These are phyloP conservation scores for Kalmanozyma brasiliensis DNA, from an alignment of 1,284 basidiomycete genomes.

Conservation along the genomic window DNA sequence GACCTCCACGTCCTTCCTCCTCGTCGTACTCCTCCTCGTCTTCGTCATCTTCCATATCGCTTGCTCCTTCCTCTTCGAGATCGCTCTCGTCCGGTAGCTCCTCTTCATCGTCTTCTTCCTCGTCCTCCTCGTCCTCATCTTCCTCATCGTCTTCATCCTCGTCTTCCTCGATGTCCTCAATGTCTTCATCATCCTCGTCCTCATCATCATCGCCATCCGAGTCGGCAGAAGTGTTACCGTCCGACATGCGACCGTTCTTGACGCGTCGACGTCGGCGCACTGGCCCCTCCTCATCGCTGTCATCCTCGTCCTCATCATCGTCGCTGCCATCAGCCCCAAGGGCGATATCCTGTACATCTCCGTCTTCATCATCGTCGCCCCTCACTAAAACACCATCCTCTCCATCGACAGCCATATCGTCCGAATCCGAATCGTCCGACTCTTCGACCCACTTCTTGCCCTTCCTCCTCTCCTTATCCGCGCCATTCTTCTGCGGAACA, in stretches of 20 bases:
- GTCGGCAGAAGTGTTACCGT: constrained; percentile 48
- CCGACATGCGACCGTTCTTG: constrained; percentile 33
- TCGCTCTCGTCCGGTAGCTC: constrained; percentile 51
- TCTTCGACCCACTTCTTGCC: constrained; percentile 59
- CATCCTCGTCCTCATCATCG: constrained; percentile 44
- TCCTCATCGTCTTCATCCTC: constrained; percentile 31
- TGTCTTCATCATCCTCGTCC: constrained; percentile 25
- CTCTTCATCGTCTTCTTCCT: constrained; percentile 38
- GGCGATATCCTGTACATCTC: constrained; percentile 57
- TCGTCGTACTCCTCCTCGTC: constrained; percentile 55
- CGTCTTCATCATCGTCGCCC: constrained; percentile 47
- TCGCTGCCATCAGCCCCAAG: constrained; percentile 49
- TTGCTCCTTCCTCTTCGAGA: constrained; percentile 40
- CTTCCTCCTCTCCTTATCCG: constrained; percentile 35
- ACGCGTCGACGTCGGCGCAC: constrained; percentile 26
- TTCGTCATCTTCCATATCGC: constrained; percentile 46
- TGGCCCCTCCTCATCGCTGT: constrained; percentile 43
- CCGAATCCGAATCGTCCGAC: constrained; percentile 49
- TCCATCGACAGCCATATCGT: constrained; percentile 47
- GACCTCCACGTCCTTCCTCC: constrained; percentile 30
- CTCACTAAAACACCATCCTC: constrained; percentile 40
- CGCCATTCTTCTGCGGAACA: constrained; percentile 4
- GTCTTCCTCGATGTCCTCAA: constrained; percentile 18
- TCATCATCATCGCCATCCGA: constrained; percentile 43
- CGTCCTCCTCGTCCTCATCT: constrained; percentile 23